Percentiles rank a stretch among this genome's conserved stretches.
Conservation (phyloP, 2,329 filamentous ascomycete species). For the Endocalyx cinctus region DNA sequence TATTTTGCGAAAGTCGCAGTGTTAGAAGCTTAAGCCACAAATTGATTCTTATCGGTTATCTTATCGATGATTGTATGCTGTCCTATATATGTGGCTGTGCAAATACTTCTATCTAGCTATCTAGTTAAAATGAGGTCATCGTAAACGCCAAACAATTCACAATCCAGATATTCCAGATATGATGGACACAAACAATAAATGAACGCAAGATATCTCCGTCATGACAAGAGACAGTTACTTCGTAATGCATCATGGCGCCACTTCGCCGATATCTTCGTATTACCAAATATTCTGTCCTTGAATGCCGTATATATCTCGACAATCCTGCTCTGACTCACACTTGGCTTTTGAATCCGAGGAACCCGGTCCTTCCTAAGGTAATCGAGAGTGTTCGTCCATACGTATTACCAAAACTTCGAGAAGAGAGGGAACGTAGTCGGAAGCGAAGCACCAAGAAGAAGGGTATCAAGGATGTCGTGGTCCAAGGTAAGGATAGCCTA, state of each 20-base stretch:
- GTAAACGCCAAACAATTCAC: too few relatives aligned
- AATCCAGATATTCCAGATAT: too few relatives aligned
- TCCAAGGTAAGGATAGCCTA: conserved; percentile 56
- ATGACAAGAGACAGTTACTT: conserved; percentile 7
- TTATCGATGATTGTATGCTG: too few relatives aligned
- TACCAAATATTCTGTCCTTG: conserved; percentile 89
- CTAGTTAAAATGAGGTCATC: too few relatives aligned
- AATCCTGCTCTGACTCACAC: conserved; percentile 76
- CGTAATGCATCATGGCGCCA: conserved; percentile 63
- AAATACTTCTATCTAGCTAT: too few relatives aligned
- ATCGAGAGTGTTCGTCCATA: conserved; percentile 81
- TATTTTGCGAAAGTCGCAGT: too few relatives aligned
- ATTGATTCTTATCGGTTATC: neutral
- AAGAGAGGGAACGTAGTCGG: conserved; percentile 58
- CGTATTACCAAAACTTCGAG: conserved; percentile 84
- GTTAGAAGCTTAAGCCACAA: neutral
- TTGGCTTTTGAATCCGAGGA: conserved; percentile 76
- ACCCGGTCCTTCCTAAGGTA: conserved; percentile 74
- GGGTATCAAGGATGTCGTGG: conserved; percentile 81
- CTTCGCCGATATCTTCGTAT: conserved; percentile 87
- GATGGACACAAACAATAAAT: too few relatives aligned
- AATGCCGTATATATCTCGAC: conserved; percentile 93
- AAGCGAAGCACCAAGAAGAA: conserved; percentile 69
- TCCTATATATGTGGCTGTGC: too few relatives aligned
- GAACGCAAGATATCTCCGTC: conserved; percentile 5